Evolutionary conservation across 495 filamentous ascomycete species (phyloP), one percentile per base, ranked within the genome.

Genomic region (Xylaria acuta): DNA sequence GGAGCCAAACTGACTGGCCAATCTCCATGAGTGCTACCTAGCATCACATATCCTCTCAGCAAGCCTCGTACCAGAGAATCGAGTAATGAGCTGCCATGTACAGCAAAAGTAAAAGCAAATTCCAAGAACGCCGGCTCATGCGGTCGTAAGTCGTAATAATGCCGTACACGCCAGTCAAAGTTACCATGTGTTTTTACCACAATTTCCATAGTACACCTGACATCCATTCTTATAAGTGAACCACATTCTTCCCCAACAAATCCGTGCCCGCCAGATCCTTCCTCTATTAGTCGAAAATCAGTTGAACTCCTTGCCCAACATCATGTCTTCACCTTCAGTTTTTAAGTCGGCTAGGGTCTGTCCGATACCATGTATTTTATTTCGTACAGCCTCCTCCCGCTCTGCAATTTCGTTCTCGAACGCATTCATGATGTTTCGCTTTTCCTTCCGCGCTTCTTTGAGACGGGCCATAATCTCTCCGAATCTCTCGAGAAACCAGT

Each of bases 401-500:
- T 77, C 79, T 9, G 85, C 78, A 22, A 88, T 78, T 81, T 97
- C 91, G 1, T 85, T 85, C 80, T 97, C 92, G 74, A 95, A 96
- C 40, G 86, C 80, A 41, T 82, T 81, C 8, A 90, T 88, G 8
- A 92, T 81, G 63, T 86, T 84, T 47, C 95, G 86, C 77, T 93
- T 93, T 25, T 86, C 84, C 69, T 86, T 85, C 58, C 94, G 84
- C 38, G 90, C 84, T 0, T 88, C 83, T 70, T 88, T 92, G 76
- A 95, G 86, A 74, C 88, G 86, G 22, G 82, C 77, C 72, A 94
- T 83, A 22, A 94, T 78, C 9, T 86, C 83, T 7, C 83, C 83
- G 75, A 96, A 95, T 72, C 86, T 87, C 4, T 89, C 88, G 18
- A 95, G 81, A 51, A 97, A 88, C 84, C 92, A 90, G 72, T 97